Evolutionary conservation across 495 filamentous ascomycete genomes (phyloP).

Genomic region (Rhypophila decipiens): DNA sequence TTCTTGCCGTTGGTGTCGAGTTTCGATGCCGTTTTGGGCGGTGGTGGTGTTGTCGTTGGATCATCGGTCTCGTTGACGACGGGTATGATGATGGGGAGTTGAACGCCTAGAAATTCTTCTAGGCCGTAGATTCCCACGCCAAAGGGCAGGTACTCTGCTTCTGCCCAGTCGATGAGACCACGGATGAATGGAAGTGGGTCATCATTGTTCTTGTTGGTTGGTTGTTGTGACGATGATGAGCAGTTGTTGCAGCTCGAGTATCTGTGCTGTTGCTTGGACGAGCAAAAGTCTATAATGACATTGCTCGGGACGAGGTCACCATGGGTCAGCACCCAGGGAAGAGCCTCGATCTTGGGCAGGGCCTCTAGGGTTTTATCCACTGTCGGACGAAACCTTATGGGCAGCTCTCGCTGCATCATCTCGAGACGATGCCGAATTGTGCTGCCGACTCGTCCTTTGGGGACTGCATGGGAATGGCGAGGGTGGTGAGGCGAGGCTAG

Average conservation of each 20-base stretch:
- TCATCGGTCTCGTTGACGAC: background rate
- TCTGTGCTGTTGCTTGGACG: background rate
- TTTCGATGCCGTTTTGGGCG: background rate
- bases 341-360: constrained; percentile 29
- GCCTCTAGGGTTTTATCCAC: constrained; percentile 24
- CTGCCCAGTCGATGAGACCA: constrained; percentile 57
- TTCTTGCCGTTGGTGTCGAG: constrained; percentile 12
- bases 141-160: constrained; percentile 51
- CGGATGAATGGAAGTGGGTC: too few species aligned
- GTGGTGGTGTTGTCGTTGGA: background rate
- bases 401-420: constrained; percentile 29
- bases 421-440: constrained; percentile 32
- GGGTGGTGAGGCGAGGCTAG: constrained; percentile 10
- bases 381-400: constrained; percentile 25
- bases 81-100: background rate
- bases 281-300: constrained; percentile 38
- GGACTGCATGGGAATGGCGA: background rate
- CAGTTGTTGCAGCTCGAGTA: too few species aligned
- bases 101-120: constrained; percentile 46
- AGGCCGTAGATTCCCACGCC: constrained; percentile 51
- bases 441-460: constrained; percentile 28
- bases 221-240: background rate
- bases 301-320: constrained; percentile 51
- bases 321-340: constrained; percentile 48
- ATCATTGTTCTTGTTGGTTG: too few species aligned